Evolutionary conservation across 1,139 yeast genomes (phyloP).

Genomic region (Yamadazyma jaroonii): DNA sequence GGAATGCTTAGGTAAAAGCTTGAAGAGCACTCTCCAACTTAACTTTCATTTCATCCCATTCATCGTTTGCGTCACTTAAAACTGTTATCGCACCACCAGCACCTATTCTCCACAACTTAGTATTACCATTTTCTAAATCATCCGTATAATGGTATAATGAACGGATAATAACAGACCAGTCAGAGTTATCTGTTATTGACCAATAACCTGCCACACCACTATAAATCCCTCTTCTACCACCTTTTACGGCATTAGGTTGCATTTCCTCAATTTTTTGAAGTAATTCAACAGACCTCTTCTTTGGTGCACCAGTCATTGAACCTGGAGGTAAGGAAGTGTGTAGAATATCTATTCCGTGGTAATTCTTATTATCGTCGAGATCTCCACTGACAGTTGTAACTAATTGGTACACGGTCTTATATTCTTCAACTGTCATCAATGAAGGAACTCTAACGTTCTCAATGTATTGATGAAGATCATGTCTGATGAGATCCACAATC

Average conservation of each 20-base stretch:
- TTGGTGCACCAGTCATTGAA: slow-evolving; percentile 99
- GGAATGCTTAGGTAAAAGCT: slow-evolving; percentile 47
- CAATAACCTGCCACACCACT: slow-evolving; percentile 97
- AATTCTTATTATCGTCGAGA: slow-evolving; percentile 31
- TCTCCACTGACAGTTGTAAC: slow-evolving; percentile 85
- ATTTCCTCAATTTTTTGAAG: slow-evolving; percentile 51
- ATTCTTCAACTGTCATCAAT: slow-evolving; percentile 91
- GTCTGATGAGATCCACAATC: slow-evolving; percentile 95
- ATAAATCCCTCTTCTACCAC: slow-evolving; percentile 76
- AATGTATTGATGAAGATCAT: slow-evolving; percentile 77
- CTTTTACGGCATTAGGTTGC: slow-evolving; percentile 38
- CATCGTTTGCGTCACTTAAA: slow-evolving; percentile 73
- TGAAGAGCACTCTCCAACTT: slow-evolving; percentile 80
- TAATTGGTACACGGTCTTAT: slow-evolving; percentile 83
- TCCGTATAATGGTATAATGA: slow-evolving; percentile 68
- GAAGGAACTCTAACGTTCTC: slow-evolving; percentile 67
- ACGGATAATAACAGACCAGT: slow-evolving; percentile 94
- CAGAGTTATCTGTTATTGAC: slow-evolving; percentile 85
- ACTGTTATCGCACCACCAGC: slow-evolving; percentile 99
- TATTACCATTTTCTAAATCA: slow-evolving; percentile 37
- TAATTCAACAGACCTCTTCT: slow-evolving; percentile 84
- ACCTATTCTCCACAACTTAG: slow-evolving; percentile 75
- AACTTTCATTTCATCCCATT: slow-evolving; percentile 89
- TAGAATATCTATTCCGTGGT: slow-evolving; percentile 75
- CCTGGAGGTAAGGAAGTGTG: slow-evolving; percentile 91